Conservation (phyloP, 2,329 filamentous ascomycete species). For the Fragosphaeria purpurea region DNA sequence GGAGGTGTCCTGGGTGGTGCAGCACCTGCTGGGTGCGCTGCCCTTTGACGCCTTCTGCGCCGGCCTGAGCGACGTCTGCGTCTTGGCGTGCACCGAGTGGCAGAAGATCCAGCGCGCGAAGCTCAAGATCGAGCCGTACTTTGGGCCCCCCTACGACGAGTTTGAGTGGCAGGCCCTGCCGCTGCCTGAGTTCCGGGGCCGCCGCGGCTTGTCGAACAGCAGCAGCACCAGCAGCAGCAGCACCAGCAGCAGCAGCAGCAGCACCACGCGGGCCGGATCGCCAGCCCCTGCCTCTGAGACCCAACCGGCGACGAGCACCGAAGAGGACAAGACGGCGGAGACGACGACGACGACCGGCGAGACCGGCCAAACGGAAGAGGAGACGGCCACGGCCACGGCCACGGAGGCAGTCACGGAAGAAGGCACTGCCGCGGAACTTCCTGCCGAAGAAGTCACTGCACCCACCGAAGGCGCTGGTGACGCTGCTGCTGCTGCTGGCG, state of each 20-base stretch:
- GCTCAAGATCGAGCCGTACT: conserved; percentile 27
- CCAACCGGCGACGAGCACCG: background rate
- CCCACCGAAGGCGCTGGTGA: background rate
- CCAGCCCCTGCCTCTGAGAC: background rate
- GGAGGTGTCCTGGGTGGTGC: conserved; percentile 25
- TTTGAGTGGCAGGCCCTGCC: conserved; percentile 26
- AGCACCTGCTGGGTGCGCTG: conserved; percentile 22
- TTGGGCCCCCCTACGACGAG: conserved; percentile 25
- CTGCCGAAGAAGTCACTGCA: background rate
- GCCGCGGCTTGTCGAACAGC: background rate
- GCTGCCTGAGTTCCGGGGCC: conserved; percentile 19
- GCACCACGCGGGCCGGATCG: background rate
- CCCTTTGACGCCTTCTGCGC: conserved; percentile 22
- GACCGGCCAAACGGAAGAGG: background rate
- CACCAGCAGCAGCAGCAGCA: background rate
- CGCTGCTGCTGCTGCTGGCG: background rate
- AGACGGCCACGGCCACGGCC: conserved; percentile 6
- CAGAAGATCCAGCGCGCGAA: conserved; percentile 21
- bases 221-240: background rate
- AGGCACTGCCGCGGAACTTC: background rate
- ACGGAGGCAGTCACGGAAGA: background rate
- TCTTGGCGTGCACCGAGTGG: conserved; percentile 23
- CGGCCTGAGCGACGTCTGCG: conserved; percentile 19
- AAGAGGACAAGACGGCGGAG: background rate
- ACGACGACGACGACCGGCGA: too few relatives aligned